Percentiles rank a stretch among this genome's conserved stretches.
These are phyloP conservation scores for Podaxis sp. DNA, from an alignment of 768 basidiomycete species.

Conservation along the genomic window DNA sequence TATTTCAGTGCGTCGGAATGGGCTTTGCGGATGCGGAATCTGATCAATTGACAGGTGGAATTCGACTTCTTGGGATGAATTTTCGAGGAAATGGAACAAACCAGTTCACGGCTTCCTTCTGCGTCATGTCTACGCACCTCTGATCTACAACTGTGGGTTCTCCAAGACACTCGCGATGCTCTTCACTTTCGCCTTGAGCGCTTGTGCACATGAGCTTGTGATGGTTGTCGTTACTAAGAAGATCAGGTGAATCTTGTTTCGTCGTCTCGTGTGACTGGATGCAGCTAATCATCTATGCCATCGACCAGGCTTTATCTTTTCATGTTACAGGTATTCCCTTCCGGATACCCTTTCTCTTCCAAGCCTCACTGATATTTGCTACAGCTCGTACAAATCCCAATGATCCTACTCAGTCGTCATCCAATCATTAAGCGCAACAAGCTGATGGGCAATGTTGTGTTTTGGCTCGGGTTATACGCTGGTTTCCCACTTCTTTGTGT, in stretches of 20 bases:
- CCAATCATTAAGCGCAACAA: slow-evolving; percentile 80
- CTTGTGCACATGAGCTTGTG: slow-evolving; percentile 89
- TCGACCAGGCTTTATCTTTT: slow-evolving; percentile 78
- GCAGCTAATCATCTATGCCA: not conserved
- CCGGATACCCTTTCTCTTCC: not conserved
- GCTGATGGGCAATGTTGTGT: slow-evolving; percentile 79
- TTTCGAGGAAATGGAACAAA: slow-evolving; percentile 98
- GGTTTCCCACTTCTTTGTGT: slow-evolving; percentile 95
- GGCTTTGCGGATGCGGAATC: not conserved
- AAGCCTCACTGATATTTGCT: slow-evolving; percentile 5
- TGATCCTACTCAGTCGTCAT: slow-evolving; percentile 79
- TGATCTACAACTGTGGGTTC: slow-evolving; percentile 64
- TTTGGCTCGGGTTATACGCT: slow-evolving; percentile 90
- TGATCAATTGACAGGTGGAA: slow-evolving; percentile 69
- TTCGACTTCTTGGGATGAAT: slow-evolving; percentile 95
- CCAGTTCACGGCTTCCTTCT: slow-evolving; percentile 93
- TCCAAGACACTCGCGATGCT: slow-evolving; percentile 85
- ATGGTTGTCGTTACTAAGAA: slow-evolving; percentile 96
- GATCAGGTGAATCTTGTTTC: slow-evolving; percentile 54
- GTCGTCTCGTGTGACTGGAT: not conserved
- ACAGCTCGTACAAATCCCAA: slow-evolving; percentile 86
- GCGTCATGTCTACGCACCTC: slow-evolving; percentile 92
- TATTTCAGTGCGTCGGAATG: not conserved
- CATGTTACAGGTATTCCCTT: slow-evolving; percentile 53
- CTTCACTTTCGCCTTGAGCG: slow-evolving; percentile 88